Base-by-base conservation (phyloP, 2,329 filamentous ascomycete species). In the Paraphaeosphaeria sporulosa region DNA sequence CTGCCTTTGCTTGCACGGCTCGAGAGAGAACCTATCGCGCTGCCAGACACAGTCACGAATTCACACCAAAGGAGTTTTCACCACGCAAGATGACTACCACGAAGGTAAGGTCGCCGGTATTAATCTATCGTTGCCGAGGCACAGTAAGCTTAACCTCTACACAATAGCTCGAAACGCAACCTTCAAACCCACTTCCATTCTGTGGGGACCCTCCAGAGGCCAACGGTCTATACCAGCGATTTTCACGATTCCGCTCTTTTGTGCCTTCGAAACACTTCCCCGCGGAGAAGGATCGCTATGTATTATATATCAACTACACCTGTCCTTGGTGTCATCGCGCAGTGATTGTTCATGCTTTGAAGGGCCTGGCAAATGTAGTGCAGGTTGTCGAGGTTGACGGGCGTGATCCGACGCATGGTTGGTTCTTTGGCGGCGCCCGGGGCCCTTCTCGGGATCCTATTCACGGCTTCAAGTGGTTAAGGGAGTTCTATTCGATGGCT, bases 401-500 rank as follows among this genome's bases (percentile, higher is more conserved):
- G 36, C 64, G 67, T 53, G 72, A 76, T 52, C 47, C 63, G 19
- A 59, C 59, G 3, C 71, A 74, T 27, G 72, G 74, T 12, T 77
- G 75, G 75, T 74, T 65, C 34, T 77, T 77, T 55, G 70, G 67
- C 3, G 71, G 72, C 27, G 30, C 43, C 6, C 66, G 64, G 21
- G 75, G 75, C 0, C 72, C 71, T 19, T 62, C 64, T 4, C 55
- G 56, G 15, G 73, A 76, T 46, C 75, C 75, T 17, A 50, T 72
- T 9, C 68, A 71, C 44, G 74, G 75, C 53, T 66, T 70, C 70
- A 61, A 73, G 50, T 75, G 67, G 58, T 36, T 77, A 47, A 87
- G 89, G 57, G 82, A 95, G 51, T 76, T 96, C 44, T 96, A 96
- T 80, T 87, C 92, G 76, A 84, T 85, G 64, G 87, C 85, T 7